These are phyloP conservation scores for Phytophthora megakarya DNA, from an alignment of 352 stramenopile genomes.

Conservation along the genomic window DNA sequence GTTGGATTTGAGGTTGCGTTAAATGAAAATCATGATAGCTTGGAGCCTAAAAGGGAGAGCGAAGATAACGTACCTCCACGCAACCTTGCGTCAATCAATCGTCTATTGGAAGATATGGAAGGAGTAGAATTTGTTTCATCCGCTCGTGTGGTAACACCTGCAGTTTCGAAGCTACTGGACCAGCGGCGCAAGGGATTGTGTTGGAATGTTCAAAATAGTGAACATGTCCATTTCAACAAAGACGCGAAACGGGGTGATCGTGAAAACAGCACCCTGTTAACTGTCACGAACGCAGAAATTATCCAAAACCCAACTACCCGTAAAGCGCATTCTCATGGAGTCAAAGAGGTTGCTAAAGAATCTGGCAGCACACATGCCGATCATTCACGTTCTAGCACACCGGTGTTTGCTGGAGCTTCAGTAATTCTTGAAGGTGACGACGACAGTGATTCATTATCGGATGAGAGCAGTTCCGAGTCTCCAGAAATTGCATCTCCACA, in stretches of 20 bases:
- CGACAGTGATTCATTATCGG: constrained; percentile 5
- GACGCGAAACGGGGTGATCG: neutral
- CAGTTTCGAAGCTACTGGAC: constrained; percentile 31
- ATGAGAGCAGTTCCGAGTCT: constrained; percentile 4
- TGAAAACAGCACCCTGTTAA: neutral
- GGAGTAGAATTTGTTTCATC: constrained; percentile 20
- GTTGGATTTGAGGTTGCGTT: too few relatives aligned
- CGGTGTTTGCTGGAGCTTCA: neutral
- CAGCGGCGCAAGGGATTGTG: constrained; percentile 24
- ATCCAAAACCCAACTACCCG: neutral
- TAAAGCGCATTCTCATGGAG: too few relatives aligned
- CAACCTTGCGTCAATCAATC: constrained; percentile 10
- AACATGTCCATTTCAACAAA: neutral
- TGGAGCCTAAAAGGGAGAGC: too few relatives aligned
- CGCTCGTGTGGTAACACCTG: constrained; percentile 24
- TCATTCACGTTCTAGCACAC: neutral
- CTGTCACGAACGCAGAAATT: neutral
- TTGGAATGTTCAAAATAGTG: neutral
- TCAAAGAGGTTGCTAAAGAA: constrained; percentile 1
- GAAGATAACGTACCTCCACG: too few relatives aligned
- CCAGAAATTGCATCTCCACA: constrained; percentile 13
- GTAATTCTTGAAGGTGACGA: neutral
- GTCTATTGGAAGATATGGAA: constrained; percentile 27
- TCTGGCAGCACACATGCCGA: neutral
- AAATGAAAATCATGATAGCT: too few relatives aligned